Base-by-base conservation (phyloP, 1,139 yeast species). In the Scheffersomyces quercinus region DNA sequence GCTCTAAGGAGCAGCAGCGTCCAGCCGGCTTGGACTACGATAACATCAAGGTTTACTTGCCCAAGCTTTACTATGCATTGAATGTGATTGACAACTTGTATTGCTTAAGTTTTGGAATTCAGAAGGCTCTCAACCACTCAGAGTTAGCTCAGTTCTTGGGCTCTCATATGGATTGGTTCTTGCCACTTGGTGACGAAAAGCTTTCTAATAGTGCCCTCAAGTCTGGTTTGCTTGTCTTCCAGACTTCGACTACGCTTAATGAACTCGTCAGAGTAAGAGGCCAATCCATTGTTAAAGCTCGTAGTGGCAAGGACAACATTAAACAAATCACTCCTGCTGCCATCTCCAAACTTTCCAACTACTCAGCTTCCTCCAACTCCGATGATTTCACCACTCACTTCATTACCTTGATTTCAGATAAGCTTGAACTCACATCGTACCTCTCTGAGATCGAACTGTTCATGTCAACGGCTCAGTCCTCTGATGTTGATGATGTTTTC, bases 101-200 rank as follows among this genome's bases (percentile, higher is more conserved):
- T 50, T 64, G 83, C 20, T 62, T 85, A 31, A 72, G 79, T 37
- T 82, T 75, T 64, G 90, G 89, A 1, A 67, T 73, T 1, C 85
- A 83, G 36, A 72, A 75, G 29, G 44, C 49, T 24, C 44, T 66
- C 8, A 49, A 54, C n/a, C 45, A 51, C 16, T 46, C 47, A 9
- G 53, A 52, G 5, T 49, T 58, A 31, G 41, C 57, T n/a, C 46
- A 46, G 9, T 47, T 55, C 11, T 52, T 68, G 38, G 45, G 48
- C 16, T 34, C 48, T 2, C 50, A 60, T 36, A 28, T 58, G 12
- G 36, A 43, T 3, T 47, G 41, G 14, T 48, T 64, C 9, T 28
- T 41, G 29, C 53, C 54, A 9, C 29, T 12, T 4, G 39, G 33
- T 5, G 34, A 30, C 6, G 28, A 33, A 30, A 31, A 20, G 16